phyloP scores from a whole-genome alignment of 2,329 filamentous ascomycete species.

The Fusarium kyushuense region DNA sequence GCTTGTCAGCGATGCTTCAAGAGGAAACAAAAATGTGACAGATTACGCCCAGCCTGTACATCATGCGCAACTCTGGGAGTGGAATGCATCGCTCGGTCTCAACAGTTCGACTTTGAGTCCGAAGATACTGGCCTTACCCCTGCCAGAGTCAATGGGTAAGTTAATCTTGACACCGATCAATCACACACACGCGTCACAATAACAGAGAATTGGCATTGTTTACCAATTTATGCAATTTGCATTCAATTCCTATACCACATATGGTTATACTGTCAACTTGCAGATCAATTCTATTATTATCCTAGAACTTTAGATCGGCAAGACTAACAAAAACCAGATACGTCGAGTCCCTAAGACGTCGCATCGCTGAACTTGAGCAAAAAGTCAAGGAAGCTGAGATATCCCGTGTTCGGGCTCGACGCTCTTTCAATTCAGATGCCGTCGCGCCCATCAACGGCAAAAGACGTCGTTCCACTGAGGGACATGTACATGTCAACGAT shows the following conservation, averaged over 20 bases:
- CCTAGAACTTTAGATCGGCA: rapidly evolving
- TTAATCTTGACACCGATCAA: background rate
- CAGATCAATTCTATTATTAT: rapidly evolving
- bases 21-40: conserved; percentile 37
- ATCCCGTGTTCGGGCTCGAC: background rate
- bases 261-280: too few relatives aligned
- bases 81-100: conserved; percentile 20
- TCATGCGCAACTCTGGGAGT: conserved; percentile 28
- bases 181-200: too few relatives aligned
- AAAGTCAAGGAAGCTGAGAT: conserved; percentile 17
- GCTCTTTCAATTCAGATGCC: background rate
- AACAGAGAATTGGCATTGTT: too few relatives aligned
- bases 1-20: conserved; percentile 38
- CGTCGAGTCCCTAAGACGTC: conserved; percentile 16
- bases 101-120: conserved; percentile 28
- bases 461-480: background rate
- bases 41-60: conserved; percentile 9
- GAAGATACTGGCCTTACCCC: conserved; percentile 28
- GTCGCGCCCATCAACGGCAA: background rate
- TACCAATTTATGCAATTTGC: too few relatives aligned
- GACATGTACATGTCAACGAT: background rate
- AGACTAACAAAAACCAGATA: background rate
- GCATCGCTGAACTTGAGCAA: conserved; percentile 18
- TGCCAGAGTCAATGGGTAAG: conserved; percentile 19
- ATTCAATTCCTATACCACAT: too few relatives aligned